A percentile compares a stretch with the other conserved stretches of the same genome.
Conservation (phyloP, 2,329 filamentous ascomycete genomes). For the Alternaria atra region DNA sequence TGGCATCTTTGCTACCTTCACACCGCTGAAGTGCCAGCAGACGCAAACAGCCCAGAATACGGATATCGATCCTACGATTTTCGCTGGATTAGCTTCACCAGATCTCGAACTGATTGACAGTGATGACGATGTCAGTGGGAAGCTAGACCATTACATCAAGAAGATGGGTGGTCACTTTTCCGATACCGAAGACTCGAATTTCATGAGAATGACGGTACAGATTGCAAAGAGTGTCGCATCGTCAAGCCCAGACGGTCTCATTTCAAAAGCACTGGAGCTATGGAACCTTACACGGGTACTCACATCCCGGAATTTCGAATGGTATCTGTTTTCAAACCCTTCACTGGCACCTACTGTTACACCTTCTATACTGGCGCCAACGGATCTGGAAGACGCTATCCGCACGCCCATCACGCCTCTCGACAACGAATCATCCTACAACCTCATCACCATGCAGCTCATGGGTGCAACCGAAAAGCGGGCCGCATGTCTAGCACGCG, state of each 20-base stretch:
- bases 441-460: conserved; percentile 63
- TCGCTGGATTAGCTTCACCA: conserved; percentile 33
- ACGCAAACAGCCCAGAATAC: conserved; percentile 28
- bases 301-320: conserved; percentile 58
- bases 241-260: conserved; percentile 54
- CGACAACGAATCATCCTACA: conserved; percentile 56
- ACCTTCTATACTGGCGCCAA: conserved; percentile 41
- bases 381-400: conserved; percentile 41
- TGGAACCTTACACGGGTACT: conserved; percentile 66
- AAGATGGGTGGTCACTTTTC: conserved; percentile 57
- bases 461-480: conserved; percentile 65
- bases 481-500: conserved; percentile 61
- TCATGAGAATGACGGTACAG: conserved; percentile 61
- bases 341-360: conserved; percentile 45
- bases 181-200: conserved; percentile 59
- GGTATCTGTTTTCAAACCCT: conserved; percentile 61
- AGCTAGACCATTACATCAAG: conserved; percentile 64
- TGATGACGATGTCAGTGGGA: conserved; percentile 62
- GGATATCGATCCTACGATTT: conserved; percentile 51
- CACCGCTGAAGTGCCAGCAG: conserved; percentile 50
- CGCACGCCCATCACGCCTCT: conserved; percentile 40
- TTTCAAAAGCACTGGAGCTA: conserved; percentile 63
- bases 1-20: conserved; percentile 60
- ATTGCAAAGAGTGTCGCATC: conserved; percentile 44
- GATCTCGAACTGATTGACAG: conserved; percentile 60